Base-by-base conservation (phyloP, 2,329 filamentous ascomycete genomes). In the Madurella fahalii region DNA sequence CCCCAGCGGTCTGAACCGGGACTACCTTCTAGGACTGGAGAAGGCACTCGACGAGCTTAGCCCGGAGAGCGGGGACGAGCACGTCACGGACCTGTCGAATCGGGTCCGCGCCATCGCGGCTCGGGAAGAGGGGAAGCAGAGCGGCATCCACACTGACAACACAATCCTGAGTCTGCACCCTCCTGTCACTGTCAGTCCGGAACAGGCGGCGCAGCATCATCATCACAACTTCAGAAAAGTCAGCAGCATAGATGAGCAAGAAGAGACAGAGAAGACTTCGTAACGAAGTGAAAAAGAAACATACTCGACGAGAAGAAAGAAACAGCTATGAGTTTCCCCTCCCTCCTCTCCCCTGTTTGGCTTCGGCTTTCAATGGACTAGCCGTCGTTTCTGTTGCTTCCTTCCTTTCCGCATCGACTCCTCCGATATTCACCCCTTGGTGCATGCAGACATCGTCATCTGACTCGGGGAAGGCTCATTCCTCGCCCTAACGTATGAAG, bases 21-120 rank as follows among this genome's bases (percentile, higher is more conserved):
- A 97, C 67, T 99, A 99, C 71, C 77, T 99, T 41, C 86, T 90
- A 67, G 79, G 85, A 61, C 76, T 99, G 42, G 89, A 96, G 67
- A 75, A 76, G 54, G 89, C 90, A 7, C 77, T 99, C 61, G 72
- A 84, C 56, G 83, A 81, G 31, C 73, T 97, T 61, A 86, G 89
- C 58, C 74, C 81, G 2, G 89, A 89, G 50, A 94, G 88, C 67
- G 84, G 83, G 2, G 94, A 97, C 74, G 80, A 79, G 58, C 93
- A 99, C 76, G 80, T 99, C 50, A 85, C 82, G 47, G 92, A 97
- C 71, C 74, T 99, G 63, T 90, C 89, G 15, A 72, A 76, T 53
- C 80, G 89, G 50, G 86, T 94, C 42, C 82, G 84, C 65, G 79
- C 75, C 49, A 77, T 95, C 25, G 58, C 58, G 40, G 58, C 40